A percentile compares a stretch with the other conserved stretches of the same genome.
Evolutionary conservation across 108 stramenopile species (phyloP).

Genomic region (Pseudonitzschia delicatissima): DNA sequence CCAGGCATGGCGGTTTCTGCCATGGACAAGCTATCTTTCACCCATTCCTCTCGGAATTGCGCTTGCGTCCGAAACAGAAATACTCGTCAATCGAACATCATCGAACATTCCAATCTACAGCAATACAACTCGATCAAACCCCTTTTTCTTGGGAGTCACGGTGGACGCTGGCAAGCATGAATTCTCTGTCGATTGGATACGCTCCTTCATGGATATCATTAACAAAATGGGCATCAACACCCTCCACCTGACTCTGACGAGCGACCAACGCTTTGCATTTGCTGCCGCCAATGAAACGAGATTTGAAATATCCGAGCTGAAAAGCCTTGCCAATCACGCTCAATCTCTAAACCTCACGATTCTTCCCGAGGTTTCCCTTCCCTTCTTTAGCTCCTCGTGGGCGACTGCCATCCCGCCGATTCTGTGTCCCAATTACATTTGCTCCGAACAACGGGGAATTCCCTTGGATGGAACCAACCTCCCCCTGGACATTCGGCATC

Average conservation of each 20-base stretch:
- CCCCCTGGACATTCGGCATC: conserved; percentile 37
- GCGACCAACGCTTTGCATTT: conserved; percentile 4
- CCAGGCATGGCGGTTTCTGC: no score
- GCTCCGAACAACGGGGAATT: conserved; percentile 7
- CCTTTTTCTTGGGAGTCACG: conserved; percentile 11
- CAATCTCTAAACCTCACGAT: not conserved
- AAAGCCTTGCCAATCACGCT: not conserved
- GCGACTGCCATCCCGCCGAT: not conserved
- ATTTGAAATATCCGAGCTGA: no score
- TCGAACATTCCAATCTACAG: no score
- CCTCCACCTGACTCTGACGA: conserved; percentile 1
- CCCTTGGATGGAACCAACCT: conserved; percentile 36
- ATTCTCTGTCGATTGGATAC: conserved; percentile 6
- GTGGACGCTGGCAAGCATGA: conserved; percentile 9
- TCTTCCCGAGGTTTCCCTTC: conserved; percentile 5
- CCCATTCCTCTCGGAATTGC: no score
- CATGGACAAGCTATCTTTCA: no score
- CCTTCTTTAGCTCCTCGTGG: conserved; percentile 11
- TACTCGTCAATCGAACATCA: no score
- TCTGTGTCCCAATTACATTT: conserved; percentile 34
- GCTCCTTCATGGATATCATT: not conserved
- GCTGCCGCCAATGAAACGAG: not conserved
- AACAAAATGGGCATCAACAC: conserved; percentile 5
- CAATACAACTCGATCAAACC: no score
- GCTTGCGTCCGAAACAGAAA: no score